These are phyloP conservation scores for Camellia oleifera DNA, from an alignment of 179 eudicot genomes.

Conservation along the genomic window DNA sequence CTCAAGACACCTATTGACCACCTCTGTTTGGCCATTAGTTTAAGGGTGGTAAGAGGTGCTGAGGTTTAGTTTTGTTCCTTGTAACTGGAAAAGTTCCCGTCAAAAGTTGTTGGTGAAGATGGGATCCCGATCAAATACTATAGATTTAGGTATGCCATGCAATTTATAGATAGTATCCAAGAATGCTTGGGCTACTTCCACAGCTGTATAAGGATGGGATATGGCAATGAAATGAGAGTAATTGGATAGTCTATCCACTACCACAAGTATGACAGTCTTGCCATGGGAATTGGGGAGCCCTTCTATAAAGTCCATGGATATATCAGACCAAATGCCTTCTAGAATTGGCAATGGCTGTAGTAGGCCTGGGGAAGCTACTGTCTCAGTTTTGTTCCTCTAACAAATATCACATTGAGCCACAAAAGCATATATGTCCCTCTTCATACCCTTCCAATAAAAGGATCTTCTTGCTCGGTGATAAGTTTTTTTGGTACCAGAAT, in stretches of 20 bases:
- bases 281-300: not conserved
- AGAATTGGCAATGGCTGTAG: not conserved
- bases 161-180: not conserved
- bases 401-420: not conserved
- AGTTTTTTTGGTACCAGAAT: no score
- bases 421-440: not conserved
- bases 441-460: no score
- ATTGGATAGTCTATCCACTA: not conserved
- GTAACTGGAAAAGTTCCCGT: no score
- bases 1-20: constrained; percentile 4
- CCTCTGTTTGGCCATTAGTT: constrained; percentile 1
- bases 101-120: no score
- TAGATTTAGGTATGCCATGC: no score
- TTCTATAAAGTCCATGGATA: not conserved
- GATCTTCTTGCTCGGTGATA: no score
- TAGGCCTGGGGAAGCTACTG: not conserved
- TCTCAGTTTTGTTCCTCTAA: not conserved
- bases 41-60: no score
- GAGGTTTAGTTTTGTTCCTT: no score
- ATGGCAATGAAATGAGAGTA: not conserved
- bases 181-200: not conserved
- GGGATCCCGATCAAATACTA: no score
- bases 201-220: not conserved
- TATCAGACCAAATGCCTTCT: not conserved
- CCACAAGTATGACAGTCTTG: not conserved